Percentiles rank a stretch among this genome's conserved stretches.
phyloP scores from a whole-genome alignment of 306 rosid species.

The Rosa multiflora region DNA sequence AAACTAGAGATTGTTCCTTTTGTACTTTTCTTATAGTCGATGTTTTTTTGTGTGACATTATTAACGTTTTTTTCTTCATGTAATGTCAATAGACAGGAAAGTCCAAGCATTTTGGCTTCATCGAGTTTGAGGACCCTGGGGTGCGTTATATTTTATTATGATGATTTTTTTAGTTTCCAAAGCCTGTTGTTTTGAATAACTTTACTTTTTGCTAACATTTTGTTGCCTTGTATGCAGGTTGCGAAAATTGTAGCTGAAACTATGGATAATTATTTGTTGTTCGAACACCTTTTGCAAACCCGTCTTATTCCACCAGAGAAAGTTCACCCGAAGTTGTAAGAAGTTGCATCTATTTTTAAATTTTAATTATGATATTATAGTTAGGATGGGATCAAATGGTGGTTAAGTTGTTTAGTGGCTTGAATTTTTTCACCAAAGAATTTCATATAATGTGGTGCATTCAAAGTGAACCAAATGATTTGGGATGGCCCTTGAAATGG shows the following conservation, averaged over 20 bases:
- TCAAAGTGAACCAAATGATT: background rate
- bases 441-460: background rate
- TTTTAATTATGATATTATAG: background rate
- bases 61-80: background rate
- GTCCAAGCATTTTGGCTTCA: slow-evolving; percentile 79
- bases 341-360: background rate
- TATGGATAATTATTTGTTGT: slow-evolving; percentile 85
- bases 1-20: background rate
- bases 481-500: background rate
- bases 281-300: slow-evolving; percentile 78
- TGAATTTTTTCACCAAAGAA: background rate
- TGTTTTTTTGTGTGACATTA: background rate
- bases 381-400: background rate
- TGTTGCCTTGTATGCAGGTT: slow-evolving; percentile 51
- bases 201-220: slow-evolving; percentile 5
- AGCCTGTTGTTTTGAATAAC: background rate
- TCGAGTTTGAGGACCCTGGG: slow-evolving; percentile 82
- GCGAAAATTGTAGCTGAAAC: slow-evolving; percentile 85
- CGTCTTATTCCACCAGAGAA: slow-evolving; percentile 59
- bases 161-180: background rate
- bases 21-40: background rate
- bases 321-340: slow-evolving; percentile 83
- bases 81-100: slow-evolving; percentile 61
- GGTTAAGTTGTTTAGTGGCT: background rate
- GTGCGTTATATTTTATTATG: slow-evolving; percentile 32